A percentile compares a stretch with the other conserved stretches of the same genome.
These are phyloP conservation scores for Microdochium trichocladiopsis DNA, from an alignment of 2,329 filamentous ascomycete species.

Conservation along the genomic window DNA sequence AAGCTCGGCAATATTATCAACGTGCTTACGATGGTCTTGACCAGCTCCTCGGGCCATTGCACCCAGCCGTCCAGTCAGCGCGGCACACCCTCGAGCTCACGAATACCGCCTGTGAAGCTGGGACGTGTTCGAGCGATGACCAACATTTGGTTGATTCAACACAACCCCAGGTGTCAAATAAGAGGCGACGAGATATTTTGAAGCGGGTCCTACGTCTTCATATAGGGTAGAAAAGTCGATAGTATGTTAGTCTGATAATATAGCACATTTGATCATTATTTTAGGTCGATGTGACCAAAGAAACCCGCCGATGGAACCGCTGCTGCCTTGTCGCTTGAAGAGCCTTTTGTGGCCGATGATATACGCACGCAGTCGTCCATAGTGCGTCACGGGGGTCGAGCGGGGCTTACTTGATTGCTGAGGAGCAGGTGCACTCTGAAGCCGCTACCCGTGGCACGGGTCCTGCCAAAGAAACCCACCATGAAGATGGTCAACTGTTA, in stretches of 20 bases:
- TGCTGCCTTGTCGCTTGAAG: neutral
- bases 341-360: neutral
- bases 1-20: no score
- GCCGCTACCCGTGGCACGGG: no score
- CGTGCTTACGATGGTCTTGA: no score
- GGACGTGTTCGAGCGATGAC: neutral
- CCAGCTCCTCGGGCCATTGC: no score
- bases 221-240: no score
- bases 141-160: neutral
- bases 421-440: neutral
- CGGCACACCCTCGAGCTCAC: neutral
- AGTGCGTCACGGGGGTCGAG: neutral
- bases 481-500: no score
- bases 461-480: neutral
- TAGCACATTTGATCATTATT: no score
- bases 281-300: neutral
- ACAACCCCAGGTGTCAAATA: no score
- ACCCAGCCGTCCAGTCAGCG: neutral
- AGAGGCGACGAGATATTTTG: no score
- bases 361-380: neutral
- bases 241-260: no score
- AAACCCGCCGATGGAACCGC: neutral
- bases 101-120: neutral
- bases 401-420: neutral
- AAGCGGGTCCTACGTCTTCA: no score